Evolutionary conservation across 768 basidiomycete species (phyloP), one percentile per base, ranked within the genome.

Genomic region (Collybiopsis luxurians): DNA sequence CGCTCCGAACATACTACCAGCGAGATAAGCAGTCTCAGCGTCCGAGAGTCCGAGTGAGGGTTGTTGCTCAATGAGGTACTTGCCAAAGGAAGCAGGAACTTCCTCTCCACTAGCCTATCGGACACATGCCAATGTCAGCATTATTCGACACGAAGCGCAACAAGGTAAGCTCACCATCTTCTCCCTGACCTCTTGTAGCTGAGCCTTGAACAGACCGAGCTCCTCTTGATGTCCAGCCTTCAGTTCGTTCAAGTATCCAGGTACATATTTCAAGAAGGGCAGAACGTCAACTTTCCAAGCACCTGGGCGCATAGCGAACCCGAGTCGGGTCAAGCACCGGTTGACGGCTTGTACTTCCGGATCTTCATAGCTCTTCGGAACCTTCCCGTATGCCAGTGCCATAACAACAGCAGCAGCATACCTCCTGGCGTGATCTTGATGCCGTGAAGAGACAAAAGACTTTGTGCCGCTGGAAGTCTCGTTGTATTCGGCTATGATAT

Each of bases 1-100:
- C 31, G 85, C 85, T 24, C 86, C 86, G 58, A 84, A 87, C 68
- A 87, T 80, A 38, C 78, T 76, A 0, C 86, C 86, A 0, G 81
- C 80, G 24, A 87, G 77, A 64, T 87, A 87, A 0, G 76, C 10
- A 86, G 75, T 11, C 77, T 79, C 28, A 55, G 31, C 13, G n/a
- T 43, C n/a, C n/a, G n/a, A n/a, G n/a, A n/a, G n/a, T n/a, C n/a
- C n/a, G n/a, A n/a, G n/a, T n/a, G n/a, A n/a, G 44, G 83, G 78
- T 45, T 81, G 77, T 15, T 78, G 78, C 59, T 85, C 80, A 1
- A 86, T 69, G 27, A 87, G 76, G 58, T 84, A 82, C 63, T 76
- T 79, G 0, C 77, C 82, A 62, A 87, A 87, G 19, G 81, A 83
- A 2, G 72, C 69, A 0, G 73, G 69, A 12, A 73, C 63, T 46